Evolutionary conservation across 2,329 filamentous ascomycete species (phyloP).

Genomic region (Talaromyces islandicus): DNA sequence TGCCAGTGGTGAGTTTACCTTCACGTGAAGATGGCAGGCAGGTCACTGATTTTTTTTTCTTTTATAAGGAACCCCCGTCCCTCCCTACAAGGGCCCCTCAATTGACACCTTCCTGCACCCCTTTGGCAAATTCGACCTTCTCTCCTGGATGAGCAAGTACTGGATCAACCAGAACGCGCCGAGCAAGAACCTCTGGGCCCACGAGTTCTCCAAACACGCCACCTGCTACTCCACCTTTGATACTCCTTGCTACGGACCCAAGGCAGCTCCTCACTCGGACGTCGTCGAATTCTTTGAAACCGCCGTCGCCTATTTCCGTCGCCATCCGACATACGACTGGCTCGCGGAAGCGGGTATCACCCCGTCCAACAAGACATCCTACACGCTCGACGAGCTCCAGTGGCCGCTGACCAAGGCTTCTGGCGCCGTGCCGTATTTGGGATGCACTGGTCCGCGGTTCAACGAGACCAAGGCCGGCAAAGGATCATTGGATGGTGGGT

Average conservation of each 20-base stretch:
- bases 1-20: slow-evolving; percentile 34
- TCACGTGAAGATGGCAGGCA: not conserved
- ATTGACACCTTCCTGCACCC: slow-evolving; percentile 55
- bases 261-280: slow-evolving; percentile 52
- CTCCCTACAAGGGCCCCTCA: slow-evolving; percentile 52
- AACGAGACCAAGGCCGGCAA: slow-evolving; percentile 55
- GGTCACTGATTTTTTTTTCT: not conserved
- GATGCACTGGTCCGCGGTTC: slow-evolving; percentile 55
- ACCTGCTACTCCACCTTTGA: slow-evolving; percentile 65
- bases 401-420: slow-evolving; percentile 44
- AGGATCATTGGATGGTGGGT: slow-evolving; percentile 50
- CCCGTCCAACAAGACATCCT: slow-evolving; percentile 55
- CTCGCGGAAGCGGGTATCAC: slow-evolving; percentile 49
- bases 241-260: slow-evolving; percentile 57
- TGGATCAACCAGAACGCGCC: slow-evolving; percentile 56
- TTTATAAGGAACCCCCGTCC: slow-evolving; percentile 41
- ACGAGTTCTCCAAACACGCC: slow-evolving; percentile 63
- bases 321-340: slow-evolving; percentile 57
- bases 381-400: slow-evolving; percentile 50
- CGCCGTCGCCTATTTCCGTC: slow-evolving; percentile 51
- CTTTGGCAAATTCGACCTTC: slow-evolving; percentile 54
- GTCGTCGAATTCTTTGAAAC: slow-evolving; percentile 61
- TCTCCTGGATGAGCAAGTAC: slow-evolving; percentile 61
- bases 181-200: slow-evolving; percentile 58
- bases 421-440: slow-evolving; percentile 54